A percentile compares a stretch with the other conserved stretches of the same genome.
Evolutionary conservation across 306 rosid genomes (phyloP).

Genomic region (Trichosanthes cucumerina): DNA sequence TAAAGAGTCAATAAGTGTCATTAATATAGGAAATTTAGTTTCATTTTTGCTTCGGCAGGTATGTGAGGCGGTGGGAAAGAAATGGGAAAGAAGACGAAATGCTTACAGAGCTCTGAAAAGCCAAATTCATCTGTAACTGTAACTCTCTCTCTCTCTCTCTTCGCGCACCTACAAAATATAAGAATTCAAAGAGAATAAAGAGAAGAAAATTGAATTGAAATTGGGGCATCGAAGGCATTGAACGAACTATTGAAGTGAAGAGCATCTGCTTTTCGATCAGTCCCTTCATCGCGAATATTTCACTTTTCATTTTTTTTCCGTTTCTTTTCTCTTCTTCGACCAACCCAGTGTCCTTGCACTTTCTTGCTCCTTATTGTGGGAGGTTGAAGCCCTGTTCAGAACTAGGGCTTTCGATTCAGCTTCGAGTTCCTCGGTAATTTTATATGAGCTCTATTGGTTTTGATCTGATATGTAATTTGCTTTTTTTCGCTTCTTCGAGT

Average conservation of each 20-base stretch:
- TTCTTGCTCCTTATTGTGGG: slow-evolving; percentile 2
- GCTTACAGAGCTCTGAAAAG: neutral
- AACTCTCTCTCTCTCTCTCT: neutral
- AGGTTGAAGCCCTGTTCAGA: neutral
- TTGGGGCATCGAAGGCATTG: neutral
- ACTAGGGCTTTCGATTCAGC: slow-evolving; percentile 7
- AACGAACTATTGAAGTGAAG: neutral
- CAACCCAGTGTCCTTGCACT: slow-evolving; percentile 1
- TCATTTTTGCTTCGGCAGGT: neutral
- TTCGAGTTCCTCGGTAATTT: slow-evolving; percentile 8
- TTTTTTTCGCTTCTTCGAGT: neutral
- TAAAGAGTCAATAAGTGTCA: neutral
- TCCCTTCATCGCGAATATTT: slow-evolving; percentile 15
- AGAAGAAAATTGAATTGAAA: neutral
- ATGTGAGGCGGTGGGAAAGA: neutral
- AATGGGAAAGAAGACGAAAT: neutral
- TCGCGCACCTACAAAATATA: neutral
- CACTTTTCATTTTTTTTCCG: slow-evolving; percentile 3
- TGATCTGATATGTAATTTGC: slow-evolving; percentile 2
- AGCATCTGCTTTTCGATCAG: slow-evolving; percentile 19
- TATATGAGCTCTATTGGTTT: neutral
- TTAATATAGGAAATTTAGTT: neutral
- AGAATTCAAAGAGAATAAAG: neutral
- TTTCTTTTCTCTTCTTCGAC: neutral
- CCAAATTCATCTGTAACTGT: neutral